Percentiles rank a stretch among this genome's conserved stretches.
These are phyloP conservation scores for Boeremia exigua DNA, from an alignment of 2,329 filamentous ascomycete genomes.

Conservation along the genomic window DNA sequence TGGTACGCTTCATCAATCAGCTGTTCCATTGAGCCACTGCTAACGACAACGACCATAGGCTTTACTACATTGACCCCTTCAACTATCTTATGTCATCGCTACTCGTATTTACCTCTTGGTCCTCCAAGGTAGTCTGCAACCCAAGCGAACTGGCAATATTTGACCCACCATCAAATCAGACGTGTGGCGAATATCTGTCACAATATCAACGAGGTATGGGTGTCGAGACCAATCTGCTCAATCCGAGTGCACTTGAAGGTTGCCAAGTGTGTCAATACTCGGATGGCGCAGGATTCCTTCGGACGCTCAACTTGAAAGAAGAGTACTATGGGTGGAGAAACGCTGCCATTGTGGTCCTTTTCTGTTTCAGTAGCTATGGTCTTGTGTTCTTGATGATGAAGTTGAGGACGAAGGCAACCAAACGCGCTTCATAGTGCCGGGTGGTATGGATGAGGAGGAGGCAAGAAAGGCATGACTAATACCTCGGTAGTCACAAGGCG, in stretches of 20 bases:
- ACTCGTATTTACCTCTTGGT: not conserved
- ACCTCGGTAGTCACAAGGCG: too few relatives aligned
- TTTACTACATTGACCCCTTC: not conserved
- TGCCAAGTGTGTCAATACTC: constrained; percentile 69
- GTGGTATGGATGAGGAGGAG: too few relatives aligned
- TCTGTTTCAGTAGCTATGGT: constrained; percentile 53
- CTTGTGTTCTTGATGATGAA: constrained; percentile 53
- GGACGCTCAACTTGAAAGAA: constrained; percentile 64
- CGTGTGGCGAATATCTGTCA: constrained; percentile 64
- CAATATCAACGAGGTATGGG: constrained; percentile 60
- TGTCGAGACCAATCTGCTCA: constrained; percentile 56
- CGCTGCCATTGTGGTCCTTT: constrained; percentile 64
- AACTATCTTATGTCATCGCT: not conserved
- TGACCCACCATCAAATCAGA: constrained; percentile 57
- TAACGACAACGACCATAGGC: not conserved
- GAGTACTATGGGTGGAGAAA: constrained; percentile 72
- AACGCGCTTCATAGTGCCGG: constrained; percentile 8
- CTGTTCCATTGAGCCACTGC: not conserved
- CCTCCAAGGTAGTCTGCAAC: constrained; percentile 46
- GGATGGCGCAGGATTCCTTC: constrained; percentile 64
- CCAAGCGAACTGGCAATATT: constrained; percentile 47
- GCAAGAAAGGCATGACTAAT: too few relatives aligned
- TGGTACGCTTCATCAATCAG: not conserved
- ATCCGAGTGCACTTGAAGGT: constrained; percentile 61
- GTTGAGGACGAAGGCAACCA: constrained; percentile 48